These are phyloP conservation scores for Blastobotrys aristatus DNA, from an alignment of 1,139 yeast genomes.

Conservation along the genomic window DNA sequence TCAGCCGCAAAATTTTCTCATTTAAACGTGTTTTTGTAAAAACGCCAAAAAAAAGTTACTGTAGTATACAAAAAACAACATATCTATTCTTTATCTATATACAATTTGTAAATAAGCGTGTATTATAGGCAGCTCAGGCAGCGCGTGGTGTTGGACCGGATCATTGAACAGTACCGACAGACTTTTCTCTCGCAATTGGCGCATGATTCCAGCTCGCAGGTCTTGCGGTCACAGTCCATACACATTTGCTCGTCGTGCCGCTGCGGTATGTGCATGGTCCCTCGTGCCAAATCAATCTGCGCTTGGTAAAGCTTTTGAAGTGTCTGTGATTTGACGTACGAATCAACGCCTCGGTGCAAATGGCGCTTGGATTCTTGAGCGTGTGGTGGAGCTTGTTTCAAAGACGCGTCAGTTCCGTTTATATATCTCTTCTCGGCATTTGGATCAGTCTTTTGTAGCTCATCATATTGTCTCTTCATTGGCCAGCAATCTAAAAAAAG, in stretches of 20 bases:
- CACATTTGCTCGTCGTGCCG: background rate
- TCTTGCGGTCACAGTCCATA: conserved; percentile 14
- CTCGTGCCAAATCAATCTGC: conserved; percentile 12
- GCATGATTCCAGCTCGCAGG: conserved; percentile 11
- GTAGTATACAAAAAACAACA: no score
- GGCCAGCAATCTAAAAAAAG: background rate
- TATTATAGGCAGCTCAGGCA: conserved; percentile 8
- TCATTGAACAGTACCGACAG: conserved; percentile 15
- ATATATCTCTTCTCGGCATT: background rate
- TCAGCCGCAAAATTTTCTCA: conserved; percentile 8
- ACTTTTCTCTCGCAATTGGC: conserved; percentile 11
- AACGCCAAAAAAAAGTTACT: no score
- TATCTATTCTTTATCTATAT: no score
- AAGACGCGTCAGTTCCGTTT: background rate
- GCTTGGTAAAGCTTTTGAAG: conserved; percentile 13
- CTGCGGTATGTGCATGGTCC: background rate
- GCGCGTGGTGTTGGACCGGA: conserved; percentile 1
- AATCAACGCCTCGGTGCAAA: background rate
- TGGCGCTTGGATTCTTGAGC: conserved; percentile 6
- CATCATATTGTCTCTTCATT: conserved; percentile 3
- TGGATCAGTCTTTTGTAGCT: background rate
- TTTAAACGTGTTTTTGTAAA: background rate
- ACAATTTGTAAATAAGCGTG: no score
- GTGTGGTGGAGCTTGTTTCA: background rate
- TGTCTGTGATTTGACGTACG: conserved; percentile 12